These are phyloP conservation scores for Suhomyces canberraensis DNA, from an alignment of 805 yeast species.

Conservation along the genomic window DNA sequence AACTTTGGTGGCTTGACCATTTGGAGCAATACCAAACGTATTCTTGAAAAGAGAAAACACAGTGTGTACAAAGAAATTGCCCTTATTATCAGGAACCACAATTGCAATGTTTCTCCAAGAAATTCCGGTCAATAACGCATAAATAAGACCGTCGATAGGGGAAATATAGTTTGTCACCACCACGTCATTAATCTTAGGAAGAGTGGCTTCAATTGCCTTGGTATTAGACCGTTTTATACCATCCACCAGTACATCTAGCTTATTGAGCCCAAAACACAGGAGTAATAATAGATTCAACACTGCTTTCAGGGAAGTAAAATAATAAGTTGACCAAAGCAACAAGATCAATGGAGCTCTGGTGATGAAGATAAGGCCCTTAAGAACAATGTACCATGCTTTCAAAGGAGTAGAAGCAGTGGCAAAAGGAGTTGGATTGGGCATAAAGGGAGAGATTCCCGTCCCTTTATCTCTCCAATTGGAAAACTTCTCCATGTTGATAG, in stretches of 20 bases:
- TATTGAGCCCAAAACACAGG: constrained; percentile 34
- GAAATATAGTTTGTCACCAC: constrained; percentile 55
- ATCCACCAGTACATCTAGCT: constrained; percentile 40
- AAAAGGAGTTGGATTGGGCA: constrained; percentile 47
- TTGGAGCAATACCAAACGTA: constrained; percentile 14
- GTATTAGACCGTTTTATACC: constrained; percentile 47
- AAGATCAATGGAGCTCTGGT: constrained; percentile 30
- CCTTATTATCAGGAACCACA: constrained; percentile 38
- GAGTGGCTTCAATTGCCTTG: constrained; percentile 24
- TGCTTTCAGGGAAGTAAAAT: constrained; percentile 16
- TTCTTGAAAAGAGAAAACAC: constrained; percentile 25
- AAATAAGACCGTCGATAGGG: constrained; percentile 53
- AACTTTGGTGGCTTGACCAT: constrained; percentile 6
- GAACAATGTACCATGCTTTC: constrained; percentile 6
- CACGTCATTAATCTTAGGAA: constrained; percentile 46
- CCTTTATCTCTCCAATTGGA: constrained; percentile 85
- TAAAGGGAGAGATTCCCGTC: constrained; percentile 89
- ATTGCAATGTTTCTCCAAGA: constrained; percentile 26
- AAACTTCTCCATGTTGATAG: constrained; percentile 79
- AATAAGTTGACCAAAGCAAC: constrained; percentile 17
- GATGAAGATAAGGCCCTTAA: constrained; percentile 12
- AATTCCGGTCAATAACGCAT: constrained; percentile 17
- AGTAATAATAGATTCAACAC: constrained; percentile 19
- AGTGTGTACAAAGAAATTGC: constrained; percentile 27
- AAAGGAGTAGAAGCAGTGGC: constrained; percentile 4